Base-by-base conservation (phyloP, 768 basidiomycete species). In the Hydnomerulius pinastri region DNA sequence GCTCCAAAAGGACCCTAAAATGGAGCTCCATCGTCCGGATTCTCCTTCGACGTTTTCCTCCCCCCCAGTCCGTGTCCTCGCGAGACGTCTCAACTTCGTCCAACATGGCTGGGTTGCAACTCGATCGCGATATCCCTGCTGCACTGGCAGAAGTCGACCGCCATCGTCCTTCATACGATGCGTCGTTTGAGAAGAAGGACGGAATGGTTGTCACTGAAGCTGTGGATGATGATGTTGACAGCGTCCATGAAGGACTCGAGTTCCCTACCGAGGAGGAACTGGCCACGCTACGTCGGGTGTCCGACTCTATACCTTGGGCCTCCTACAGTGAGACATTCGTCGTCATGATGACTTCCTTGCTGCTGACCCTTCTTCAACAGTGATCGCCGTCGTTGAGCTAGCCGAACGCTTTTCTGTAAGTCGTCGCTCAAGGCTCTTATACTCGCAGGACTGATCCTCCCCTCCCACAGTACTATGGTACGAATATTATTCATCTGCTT, bases 401-500 rank as follows among this genome's bases (percentile, higher is more conserved):
- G 85, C 83, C 4, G 88, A 90, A 61, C 82, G 87, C 12, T 90
- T 90, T 68, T 88, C 87, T 33, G 80, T 82, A 54, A 41, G 76
- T 64, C 9, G 17, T 40, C 20, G 23, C 24, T 38, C 24, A 6
- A 44, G 21, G 1, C 2, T n/a, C 3, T 20, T 9, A 45, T 5
- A 23, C 29, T 15, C n/a, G 29, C 7, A 8, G 6, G 6, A 8
- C 41, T 50, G 9, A 58, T 25, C 4, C 23, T 18, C 50, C 21
- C 27, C 30, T 10, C 43, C n/a, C 12, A 28, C 29, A 53, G 80
- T 82, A 43, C 72, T 82, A 63, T 77, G 81, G 61, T 80, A 77
- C 52, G 49, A 5, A 17, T n/a, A 3, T 71, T 61, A 5, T 4
- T 37, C 18, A 21, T 20, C 17, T 17, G 1, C 25, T 20, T 18